Evolutionary conservation across 495 filamentous ascomycete species (phyloP).

Genomic region (Neurospora tetraspora): DNA sequence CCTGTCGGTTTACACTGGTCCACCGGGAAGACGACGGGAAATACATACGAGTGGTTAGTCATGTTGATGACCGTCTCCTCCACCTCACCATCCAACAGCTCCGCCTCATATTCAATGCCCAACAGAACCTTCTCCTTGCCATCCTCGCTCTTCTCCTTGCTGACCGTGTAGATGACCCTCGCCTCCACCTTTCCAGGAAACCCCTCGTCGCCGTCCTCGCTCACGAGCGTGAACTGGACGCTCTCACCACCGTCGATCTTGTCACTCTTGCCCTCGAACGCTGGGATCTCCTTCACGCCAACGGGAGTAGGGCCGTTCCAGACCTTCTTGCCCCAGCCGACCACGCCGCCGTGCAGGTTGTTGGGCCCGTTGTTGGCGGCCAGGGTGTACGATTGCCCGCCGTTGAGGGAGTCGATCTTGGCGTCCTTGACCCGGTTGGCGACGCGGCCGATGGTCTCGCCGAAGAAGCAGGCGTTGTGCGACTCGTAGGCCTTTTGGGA

Average conservation of each 20-base stretch:
- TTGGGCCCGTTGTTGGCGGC: constrained; percentile 69
- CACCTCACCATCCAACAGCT: constrained; percentile 57
- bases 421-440: constrained; percentile 78
- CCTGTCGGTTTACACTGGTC: too few relatives aligned
- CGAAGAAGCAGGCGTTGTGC: constrained; percentile 71
- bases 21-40: too few relatives aligned
- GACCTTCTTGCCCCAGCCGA: constrained; percentile 76
- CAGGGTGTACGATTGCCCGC: constrained; percentile 53
- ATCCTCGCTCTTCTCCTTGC: constrained; percentile 46
- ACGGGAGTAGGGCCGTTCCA: constrained; percentile 69
- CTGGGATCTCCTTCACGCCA: constrained; percentile 32
- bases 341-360: constrained; percentile 67
- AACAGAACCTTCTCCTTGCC: constrained; percentile 56
- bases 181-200: constrained; percentile 78
- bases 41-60: constrained; percentile 82
- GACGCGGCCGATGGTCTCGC: constrained; percentile 86
- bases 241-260: constrained; percentile 60
- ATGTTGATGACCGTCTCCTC: constrained; percentile 84
- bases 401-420: constrained; percentile 62
- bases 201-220: constrained; percentile 68
- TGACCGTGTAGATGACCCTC: constrained; percentile 66
- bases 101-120: constrained; percentile 80
- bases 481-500: constrained; percentile 58
- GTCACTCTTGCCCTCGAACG: constrained; percentile 41
- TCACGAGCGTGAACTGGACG: constrained; percentile 64